These are phyloP conservation scores for Leccinellum albellum DNA, from an alignment of 768 basidiomycete genomes.

Conservation along the genomic window DNA sequence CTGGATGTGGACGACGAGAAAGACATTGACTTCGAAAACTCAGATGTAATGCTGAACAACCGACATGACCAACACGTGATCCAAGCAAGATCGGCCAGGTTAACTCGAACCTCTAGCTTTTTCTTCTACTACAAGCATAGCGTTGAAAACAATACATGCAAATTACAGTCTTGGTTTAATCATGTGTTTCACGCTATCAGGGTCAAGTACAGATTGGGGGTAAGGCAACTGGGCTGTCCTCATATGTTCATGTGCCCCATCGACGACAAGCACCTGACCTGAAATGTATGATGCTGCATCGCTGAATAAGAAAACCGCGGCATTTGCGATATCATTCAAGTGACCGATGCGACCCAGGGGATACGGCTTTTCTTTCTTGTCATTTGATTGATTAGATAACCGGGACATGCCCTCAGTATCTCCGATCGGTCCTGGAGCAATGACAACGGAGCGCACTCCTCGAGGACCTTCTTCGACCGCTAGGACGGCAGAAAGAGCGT, in stretches of 20 bases:
- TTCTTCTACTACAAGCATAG: background rate
- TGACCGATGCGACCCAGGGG: slow-evolving; percentile 54
- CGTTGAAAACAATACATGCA: background rate
- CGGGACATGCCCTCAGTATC: slow-evolving; percentile 74
- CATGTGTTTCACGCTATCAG: slow-evolving; percentile 44
- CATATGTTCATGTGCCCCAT: slow-evolving; percentile 60
- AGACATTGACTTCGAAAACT: slow-evolving; percentile 7
- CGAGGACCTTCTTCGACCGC: slow-evolving; percentile 93
- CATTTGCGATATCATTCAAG: slow-evolving; percentile 64
- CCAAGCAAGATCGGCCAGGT: background rate
- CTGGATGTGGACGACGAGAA: slow-evolving; percentile 26
- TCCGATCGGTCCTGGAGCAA: slow-evolving; percentile 79
- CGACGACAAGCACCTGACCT: slow-evolving; percentile 68
- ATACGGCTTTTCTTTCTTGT: background rate
- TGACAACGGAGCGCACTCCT: slow-evolving; percentile 88
- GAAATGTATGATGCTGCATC: slow-evolving; percentile 73
- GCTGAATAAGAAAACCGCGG: slow-evolving; percentile 78
- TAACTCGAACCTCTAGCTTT: background rate
- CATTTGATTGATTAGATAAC: slow-evolving; percentile 31
- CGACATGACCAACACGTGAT: slow-evolving; percentile 7
- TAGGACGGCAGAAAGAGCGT: slow-evolving; percentile 80
- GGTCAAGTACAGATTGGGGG: slow-evolving; percentile 63
- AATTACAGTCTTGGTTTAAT: slow-evolving; percentile 44
- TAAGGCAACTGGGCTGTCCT: slow-evolving; percentile 52
- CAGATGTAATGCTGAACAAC: background rate